Evolutionary conservation across 1,284 basidiomycete species (phyloP).

Genomic region (Chalciporus sp.): DNA sequence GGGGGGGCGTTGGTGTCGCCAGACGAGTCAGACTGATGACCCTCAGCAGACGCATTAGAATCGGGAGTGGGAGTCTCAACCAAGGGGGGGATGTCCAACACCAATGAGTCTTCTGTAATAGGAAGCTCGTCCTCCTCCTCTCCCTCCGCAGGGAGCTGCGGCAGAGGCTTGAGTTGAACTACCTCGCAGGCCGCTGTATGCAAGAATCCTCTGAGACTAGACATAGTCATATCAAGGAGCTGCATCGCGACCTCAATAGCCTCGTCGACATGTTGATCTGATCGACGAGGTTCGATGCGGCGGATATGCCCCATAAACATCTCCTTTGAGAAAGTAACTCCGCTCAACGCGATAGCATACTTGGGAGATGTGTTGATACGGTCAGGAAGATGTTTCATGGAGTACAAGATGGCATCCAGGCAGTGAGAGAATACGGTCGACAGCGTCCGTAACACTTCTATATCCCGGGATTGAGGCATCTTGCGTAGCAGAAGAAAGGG

Average conservation of each 20-base stretch:
- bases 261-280: slow-evolving; percentile 7
- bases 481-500: slow-evolving; percentile 27
- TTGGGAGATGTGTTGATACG: slow-evolving; percentile 22
- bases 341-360: slow-evolving; percentile 25
- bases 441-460: slow-evolving; percentile 32
- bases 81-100: slow-evolving; percentile 6
- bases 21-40: too few species aligned
- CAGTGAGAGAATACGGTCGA: slow-evolving; percentile 25
- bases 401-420: slow-evolving; percentile 31
- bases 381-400: slow-evolving; percentile 26
- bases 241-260: slow-evolving; percentile 25
- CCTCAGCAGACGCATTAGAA: slow-evolving; percentile 1
- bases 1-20: too few species aligned
- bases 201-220: slow-evolving; percentile 29
- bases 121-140: neutral
- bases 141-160: slow-evolving; percentile 18
- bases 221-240: slow-evolving; percentile 29
- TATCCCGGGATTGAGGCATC: slow-evolving; percentile 25
- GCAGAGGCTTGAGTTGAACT: slow-evolving; percentile 33
- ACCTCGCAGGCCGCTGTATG: slow-evolving; percentile 28
- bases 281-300: slow-evolving; percentile 11
- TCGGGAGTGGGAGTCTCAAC: slow-evolving; percentile 1
- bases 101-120: slow-evolving; percentile 4
- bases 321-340: slow-evolving; percentile 26
- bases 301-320: slow-evolving; percentile 28